These are phyloP conservation scores for Spirogloea muscicola DNA, from an alignment of 139 green algal species.

Conservation along the genomic window DNA sequence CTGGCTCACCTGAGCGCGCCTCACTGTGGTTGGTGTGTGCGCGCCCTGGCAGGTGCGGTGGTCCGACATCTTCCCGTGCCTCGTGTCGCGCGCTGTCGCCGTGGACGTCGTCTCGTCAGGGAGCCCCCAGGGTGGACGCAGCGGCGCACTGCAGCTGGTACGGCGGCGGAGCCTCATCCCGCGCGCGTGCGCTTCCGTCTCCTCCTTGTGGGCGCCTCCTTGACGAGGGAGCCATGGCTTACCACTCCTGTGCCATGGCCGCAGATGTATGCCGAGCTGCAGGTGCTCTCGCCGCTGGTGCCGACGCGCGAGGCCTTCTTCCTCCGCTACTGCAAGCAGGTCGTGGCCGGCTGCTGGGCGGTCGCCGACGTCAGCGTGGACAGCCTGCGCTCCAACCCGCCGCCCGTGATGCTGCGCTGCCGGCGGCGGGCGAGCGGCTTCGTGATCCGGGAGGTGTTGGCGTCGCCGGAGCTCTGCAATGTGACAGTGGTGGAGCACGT, in stretches of 20 bases:
- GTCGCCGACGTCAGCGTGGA: slow-evolving; percentile 16
- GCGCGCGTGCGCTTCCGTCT: too few relatives aligned
- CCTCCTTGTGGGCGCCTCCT: too few relatives aligned
- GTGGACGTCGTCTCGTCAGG: slow-evolving; percentile 20
- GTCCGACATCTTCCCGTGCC: slow-evolving; percentile 22
- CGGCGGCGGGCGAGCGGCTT: neutral
- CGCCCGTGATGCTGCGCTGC: slow-evolving; percentile 31
- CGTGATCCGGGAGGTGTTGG: slow-evolving; percentile 11
- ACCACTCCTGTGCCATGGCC: too few relatives aligned
- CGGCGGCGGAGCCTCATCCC: too few relatives aligned
- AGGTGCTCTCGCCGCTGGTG: slow-evolving; percentile 38
- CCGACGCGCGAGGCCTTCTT: slow-evolving; percentile 36
- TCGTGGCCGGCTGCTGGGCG: slow-evolving; percentile 11
- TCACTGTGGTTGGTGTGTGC: neutral
- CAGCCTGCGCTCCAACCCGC: neutral
- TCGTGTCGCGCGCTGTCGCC: slow-evolving; percentile 8
- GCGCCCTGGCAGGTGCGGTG: slow-evolving; percentile 14
- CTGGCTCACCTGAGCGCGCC: neutral
- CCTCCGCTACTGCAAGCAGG: slow-evolving; percentile 43
- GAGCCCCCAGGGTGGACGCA: neutral
- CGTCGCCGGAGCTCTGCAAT: neutral
- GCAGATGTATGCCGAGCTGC: slow-evolving; percentile 37
- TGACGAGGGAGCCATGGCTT: too few relatives aligned
- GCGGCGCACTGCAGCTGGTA: slow-evolving; percentile 22
- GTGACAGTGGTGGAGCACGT: slow-evolving; percentile 21